phyloP scores from a whole-genome alignment of 2,329 filamentous ascomycete genomes.

The Pezicula neosporulosa region DNA sequence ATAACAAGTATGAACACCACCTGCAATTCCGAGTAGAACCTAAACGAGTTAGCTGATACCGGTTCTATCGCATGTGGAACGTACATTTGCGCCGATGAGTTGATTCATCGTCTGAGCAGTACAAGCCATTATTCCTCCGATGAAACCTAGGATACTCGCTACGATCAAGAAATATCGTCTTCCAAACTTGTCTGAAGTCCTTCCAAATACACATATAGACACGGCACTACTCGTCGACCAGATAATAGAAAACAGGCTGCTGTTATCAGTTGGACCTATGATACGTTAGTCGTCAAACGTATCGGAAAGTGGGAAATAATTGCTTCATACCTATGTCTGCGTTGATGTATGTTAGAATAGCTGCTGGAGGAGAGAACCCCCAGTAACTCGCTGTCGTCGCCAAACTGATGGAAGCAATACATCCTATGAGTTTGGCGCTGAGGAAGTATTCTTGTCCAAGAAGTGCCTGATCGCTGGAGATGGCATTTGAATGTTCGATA shows the following conservation, averaged over 20 bases:
- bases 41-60: not conserved
- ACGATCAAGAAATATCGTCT: not conserved
- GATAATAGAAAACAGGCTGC: not conserved
- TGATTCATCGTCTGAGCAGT: slow-evolving; percentile 28
- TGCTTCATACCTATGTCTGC: not conserved
- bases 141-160: not conserved
- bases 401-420: too few relatives aligned
- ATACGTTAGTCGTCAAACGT: too few relatives aligned
- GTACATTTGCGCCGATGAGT: slow-evolving; percentile 22
- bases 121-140: slow-evolving; percentile 22
- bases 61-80: too few relatives aligned
- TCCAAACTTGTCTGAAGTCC: not conserved
- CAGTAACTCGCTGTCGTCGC: too few relatives aligned
- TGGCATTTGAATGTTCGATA: too few relatives aligned
- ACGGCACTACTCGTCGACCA: not conserved
- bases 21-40: slow-evolving; percentile 24
- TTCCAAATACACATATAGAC: not conserved
- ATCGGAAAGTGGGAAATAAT: too few relatives aligned
- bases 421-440: too few relatives aligned
- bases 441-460: too few relatives aligned
- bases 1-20: slow-evolving; percentile 26
- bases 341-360: not conserved
- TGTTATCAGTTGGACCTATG: not conserved
- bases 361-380: not conserved
- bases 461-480: too few relatives aligned